A percentile compares a stretch with the other conserved stretches of the same genome.
These are phyloP conservation scores for Amylocystis lapponica DNA, from an alignment of 768 basidiomycete genomes.

Conservation along the genomic window DNA sequence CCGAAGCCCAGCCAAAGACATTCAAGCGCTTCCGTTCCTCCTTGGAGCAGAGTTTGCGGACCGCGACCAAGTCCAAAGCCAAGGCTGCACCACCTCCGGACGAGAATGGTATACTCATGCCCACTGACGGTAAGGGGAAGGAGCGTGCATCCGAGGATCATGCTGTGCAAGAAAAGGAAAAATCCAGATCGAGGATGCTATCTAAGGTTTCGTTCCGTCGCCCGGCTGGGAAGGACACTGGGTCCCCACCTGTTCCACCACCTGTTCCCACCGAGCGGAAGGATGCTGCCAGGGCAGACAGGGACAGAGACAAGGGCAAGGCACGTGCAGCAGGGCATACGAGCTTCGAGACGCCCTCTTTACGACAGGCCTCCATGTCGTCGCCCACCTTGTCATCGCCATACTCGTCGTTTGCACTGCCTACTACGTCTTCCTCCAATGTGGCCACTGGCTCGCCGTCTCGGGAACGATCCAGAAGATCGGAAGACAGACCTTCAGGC, in stretches of 20 bases:
- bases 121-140: slow-evolving; percentile 34
- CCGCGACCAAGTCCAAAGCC: slow-evolving; percentile 48
- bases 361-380: slow-evolving; percentile 67
- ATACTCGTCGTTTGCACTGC: slow-evolving; percentile 39
- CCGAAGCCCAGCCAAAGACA: slow-evolving; percentile 42
- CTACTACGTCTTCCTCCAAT: slow-evolving; percentile 43
- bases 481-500: slow-evolving; percentile 27
- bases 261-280: slow-evolving; percentile 22
- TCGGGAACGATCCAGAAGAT: slow-evolving; percentile 38
- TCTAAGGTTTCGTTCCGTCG: slow-evolving; percentile 49
- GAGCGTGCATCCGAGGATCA: slow-evolving; percentile 32
- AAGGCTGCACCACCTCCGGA: slow-evolving; percentile 22
- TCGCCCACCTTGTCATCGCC: slow-evolving; percentile 64
- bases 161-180: slow-evolving; percentile 32
- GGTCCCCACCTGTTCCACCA: slow-evolving; percentile 34
- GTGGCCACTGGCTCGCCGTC: slow-evolving; percentile 41
- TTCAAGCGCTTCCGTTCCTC: slow-evolving; percentile 63
- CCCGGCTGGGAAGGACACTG: slow-evolving; percentile 26
- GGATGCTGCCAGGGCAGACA: slow-evolving; percentile 17
- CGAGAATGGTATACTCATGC: slow-evolving; percentile 40
- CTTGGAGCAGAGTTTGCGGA: slow-evolving; percentile 60
- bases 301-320: slow-evolving; percentile 33
- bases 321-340: slow-evolving; percentile 48
- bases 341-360: slow-evolving; percentile 58
- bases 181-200: slow-evolving; percentile 42